Evolutionary conservation across 2,329 filamentous ascomycete species (phyloP).

Genomic region (Cladosporium sp.): DNA sequence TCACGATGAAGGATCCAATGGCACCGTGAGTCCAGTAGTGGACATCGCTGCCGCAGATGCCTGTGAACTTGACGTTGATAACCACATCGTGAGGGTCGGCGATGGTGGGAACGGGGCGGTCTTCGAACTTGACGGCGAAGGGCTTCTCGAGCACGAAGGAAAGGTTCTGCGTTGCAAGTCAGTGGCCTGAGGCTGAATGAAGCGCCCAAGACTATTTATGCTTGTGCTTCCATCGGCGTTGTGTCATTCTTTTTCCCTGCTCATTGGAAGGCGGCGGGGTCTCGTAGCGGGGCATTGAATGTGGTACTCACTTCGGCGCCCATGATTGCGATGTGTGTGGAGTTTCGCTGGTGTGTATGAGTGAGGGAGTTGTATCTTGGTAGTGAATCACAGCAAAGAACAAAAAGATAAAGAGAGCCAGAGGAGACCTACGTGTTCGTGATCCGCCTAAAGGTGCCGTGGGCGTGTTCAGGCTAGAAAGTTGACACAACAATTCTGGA

Average conservation of each 20-base stretch:
- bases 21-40: conserved; percentile 50
- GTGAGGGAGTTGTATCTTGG: background rate
- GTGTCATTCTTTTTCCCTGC: background rate
- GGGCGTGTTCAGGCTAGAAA: background rate
- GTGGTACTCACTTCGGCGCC: background rate
- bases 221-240: background rate
- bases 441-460: background rate
- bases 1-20: conserved; percentile 46
- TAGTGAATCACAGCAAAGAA: background rate
- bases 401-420: background rate
- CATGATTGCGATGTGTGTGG: background rate
- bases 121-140: conserved; percentile 68
- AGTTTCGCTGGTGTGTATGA: background rate
- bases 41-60: conserved; percentile 81
- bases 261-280: background rate
- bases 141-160: conserved; percentile 66
- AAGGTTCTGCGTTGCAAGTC: conserved; percentile 17
- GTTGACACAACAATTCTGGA: background rate
- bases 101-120: conserved; percentile 68
- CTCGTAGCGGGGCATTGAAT: background rate
- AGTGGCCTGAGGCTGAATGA: background rate
- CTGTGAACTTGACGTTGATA: conserved; percentile 77
- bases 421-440: background rate
- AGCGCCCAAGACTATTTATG: background rate
- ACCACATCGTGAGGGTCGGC: conserved; percentile 67